phyloP scores from a whole-genome alignment of 2,329 filamentous ascomycete genomes.

The Ophiostoma angusticollis region DNA sequence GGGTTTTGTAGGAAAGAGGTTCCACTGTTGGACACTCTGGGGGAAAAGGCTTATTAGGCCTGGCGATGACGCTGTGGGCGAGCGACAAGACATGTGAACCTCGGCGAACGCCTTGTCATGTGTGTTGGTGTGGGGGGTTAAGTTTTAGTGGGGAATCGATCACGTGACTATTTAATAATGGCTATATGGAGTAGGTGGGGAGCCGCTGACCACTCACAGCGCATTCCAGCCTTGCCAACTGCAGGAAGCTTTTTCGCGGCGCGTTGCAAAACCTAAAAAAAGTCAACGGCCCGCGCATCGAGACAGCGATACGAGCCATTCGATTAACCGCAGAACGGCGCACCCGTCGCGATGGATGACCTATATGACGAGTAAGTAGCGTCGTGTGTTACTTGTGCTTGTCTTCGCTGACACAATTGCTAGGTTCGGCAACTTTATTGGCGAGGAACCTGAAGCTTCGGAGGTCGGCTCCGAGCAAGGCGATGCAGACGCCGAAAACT shows the following conservation, averaged over 20 bases:
- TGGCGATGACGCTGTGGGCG: constrained; percentile 8
- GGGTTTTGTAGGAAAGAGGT: constrained; percentile 1
- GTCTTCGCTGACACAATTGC: neutral
- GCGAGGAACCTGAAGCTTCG: constrained; percentile 72
- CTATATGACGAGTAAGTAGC: constrained; percentile 76
- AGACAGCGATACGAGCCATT: too few species aligned
- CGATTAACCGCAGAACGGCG: too few species aligned
- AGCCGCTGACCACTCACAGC: constrained; percentile 1
- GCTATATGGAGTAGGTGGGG: neutral
- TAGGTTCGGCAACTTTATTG: constrained; percentile 97
- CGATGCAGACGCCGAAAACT: constrained; percentile 55
- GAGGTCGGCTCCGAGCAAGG: constrained; percentile 75
- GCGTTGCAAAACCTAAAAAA: constrained; percentile 6
- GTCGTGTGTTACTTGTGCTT: constrained; percentile 13
- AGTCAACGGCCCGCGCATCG: neutral
- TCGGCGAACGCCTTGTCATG: constrained; percentile 9
- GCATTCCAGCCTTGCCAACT: constrained; percentile 8
- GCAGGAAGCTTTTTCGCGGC: constrained; percentile 8
- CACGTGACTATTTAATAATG: constrained; percentile 1
- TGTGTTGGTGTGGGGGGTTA: too few species aligned
- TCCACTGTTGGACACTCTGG: constrained; percentile 8
- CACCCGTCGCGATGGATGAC: constrained; percentile 55
- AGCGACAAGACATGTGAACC: constrained; percentile 9
- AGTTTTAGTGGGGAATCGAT: too few species aligned
- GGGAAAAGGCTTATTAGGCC: too few species aligned